Evolutionary conservation across 2,329 filamentous ascomycete genomes (phyloP).

Genomic region (Pestalotiopsis sp.): DNA sequence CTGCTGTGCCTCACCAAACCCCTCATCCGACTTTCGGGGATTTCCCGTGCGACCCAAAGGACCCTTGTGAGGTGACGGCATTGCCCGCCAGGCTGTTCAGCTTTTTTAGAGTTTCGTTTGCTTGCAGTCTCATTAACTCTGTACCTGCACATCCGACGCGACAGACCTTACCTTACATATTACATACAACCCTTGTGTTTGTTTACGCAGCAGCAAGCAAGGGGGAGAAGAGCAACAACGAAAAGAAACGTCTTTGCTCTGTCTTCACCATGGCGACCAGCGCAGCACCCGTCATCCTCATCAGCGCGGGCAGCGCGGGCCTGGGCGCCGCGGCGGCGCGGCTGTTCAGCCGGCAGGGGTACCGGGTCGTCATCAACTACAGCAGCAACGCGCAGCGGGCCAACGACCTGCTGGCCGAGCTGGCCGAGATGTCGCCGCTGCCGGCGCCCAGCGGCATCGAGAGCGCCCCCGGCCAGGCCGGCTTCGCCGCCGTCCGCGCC

Average conservation of each 20-base stretch:
- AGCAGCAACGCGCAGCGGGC: constrained; percentile 62
- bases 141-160: neutral
- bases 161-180: neutral
- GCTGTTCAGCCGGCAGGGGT: constrained; percentile 68
- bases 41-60: neutral
- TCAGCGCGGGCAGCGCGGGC: constrained; percentile 61
- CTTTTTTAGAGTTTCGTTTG: neutral
- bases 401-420: constrained; percentile 54
- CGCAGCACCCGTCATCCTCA: constrained; percentile 38
- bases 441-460: neutral
- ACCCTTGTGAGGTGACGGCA: neutral
- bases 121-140: neutral
- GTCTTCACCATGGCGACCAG: constrained; percentile 21
- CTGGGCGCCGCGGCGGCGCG: constrained; percentile 70
- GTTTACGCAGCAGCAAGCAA: neutral
- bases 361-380: constrained; percentile 76
- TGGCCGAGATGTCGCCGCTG: constrained; percentile 50
- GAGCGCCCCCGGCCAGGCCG: constrained; percentile 36
- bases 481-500: constrained; percentile 60
- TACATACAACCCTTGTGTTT: neutral
- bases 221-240: neutral
- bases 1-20: neutral
- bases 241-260: neutral
- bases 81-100: neutral
- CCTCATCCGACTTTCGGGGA: neutral